These are phyloP conservation scores for Pseudogymnoascus sp. DNA, from an alignment of 2,329 filamentous ascomycete genomes.

Conservation along the genomic window DNA sequence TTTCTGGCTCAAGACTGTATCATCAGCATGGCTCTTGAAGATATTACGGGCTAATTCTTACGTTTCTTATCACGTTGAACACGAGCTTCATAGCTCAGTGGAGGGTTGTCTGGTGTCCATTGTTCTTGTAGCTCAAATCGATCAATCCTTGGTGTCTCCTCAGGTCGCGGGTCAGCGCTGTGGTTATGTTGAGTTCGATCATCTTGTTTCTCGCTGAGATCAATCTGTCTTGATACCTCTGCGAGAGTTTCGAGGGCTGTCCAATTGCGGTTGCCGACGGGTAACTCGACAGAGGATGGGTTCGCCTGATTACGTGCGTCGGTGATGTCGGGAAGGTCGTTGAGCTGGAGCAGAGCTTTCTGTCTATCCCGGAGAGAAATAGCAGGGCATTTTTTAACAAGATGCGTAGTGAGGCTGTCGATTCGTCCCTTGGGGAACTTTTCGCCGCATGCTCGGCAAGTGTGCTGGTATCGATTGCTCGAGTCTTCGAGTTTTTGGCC, in stretches of 20 bases:
- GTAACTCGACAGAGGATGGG: conserved; percentile 31
- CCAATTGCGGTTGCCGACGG: conserved; percentile 52
- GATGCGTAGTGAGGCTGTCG: conserved; percentile 71
- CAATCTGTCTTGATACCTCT: conserved; percentile 77
- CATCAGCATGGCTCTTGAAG: conserved; percentile 17
- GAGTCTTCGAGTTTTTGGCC: conserved; percentile 80
- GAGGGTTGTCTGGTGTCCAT: conserved; percentile 49
- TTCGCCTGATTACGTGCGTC: conserved; percentile 29
- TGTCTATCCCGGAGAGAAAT: conserved; percentile 67
- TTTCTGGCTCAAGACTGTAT: conserved; percentile 16
- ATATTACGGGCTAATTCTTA: conserved; percentile 23
- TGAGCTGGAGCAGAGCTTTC: conserved; percentile 63
- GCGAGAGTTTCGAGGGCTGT: conserved; percentile 79
- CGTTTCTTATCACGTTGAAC: conserved; percentile 31
- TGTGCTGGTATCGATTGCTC: conserved; percentile 86
- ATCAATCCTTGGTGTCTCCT: conserved; percentile 19
- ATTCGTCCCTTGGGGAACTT: conserved; percentile 84
- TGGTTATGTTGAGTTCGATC: conserved; percentile 40
- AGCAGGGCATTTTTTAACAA: conserved; percentile 79
- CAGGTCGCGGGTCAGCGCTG: conserved; percentile 27
- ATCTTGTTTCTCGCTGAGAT: conserved; percentile 53
- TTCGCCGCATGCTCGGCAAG: conserved; percentile 80
- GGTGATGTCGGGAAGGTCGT: conserved; percentile 53
- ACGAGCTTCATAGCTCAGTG: conserved; percentile 39
- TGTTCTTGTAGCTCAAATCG: conserved; percentile 49